A percentile compares a stretch with the other conserved stretches of the same genome.
phyloP scores from a whole-genome alignment of 495 filamentous ascomycete genomes.

The Lophiotrema nucula region DNA sequence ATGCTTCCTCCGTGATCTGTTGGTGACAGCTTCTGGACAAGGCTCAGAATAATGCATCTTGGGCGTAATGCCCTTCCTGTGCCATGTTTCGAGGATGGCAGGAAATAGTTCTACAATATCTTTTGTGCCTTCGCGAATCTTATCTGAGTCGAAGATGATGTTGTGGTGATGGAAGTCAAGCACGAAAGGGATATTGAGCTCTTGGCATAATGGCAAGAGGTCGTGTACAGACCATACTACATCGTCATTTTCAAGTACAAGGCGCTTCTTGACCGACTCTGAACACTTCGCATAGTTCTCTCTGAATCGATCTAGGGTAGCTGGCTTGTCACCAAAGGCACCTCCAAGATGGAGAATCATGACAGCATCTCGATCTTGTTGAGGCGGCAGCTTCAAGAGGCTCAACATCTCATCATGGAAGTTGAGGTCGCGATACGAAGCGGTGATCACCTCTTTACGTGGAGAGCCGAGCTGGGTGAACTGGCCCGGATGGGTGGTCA shows the following conservation, averaged over 20 bases:
- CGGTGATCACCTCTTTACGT: conserved; percentile 67
- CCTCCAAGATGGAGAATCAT: conserved; percentile 97
- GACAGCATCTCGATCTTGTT: conserved; percentile 82
- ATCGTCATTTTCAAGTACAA: conserved; percentile 95
- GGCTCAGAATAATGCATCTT: conserved; percentile 98
- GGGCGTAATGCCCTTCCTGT: conserved; percentile 77
- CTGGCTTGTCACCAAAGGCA: conserved; percentile 81
- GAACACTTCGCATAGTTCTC: conserved; percentile 69
- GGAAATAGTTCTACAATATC: conserved; percentile 73
- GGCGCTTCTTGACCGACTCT: conserved; percentile 67
- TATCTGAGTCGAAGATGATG: conserved; percentile 72
- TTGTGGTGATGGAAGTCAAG: conserved; percentile 97
- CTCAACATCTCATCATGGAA: conserved; percentile 86
- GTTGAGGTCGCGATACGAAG: conserved; percentile 76
- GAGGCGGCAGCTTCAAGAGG: conserved; percentile 73
- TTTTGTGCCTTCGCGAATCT: conserved; percentile 79
- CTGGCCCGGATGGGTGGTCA: conserved; percentile 89
- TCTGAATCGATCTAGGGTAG: conserved; percentile 77
- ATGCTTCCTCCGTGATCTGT: conserved; percentile 76
- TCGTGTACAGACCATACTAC: conserved; percentile 89
- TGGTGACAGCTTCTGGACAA: conserved; percentile 69
- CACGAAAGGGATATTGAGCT: conserved; percentile 87
- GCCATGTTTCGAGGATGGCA: conserved; percentile 82
- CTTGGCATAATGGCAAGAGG: conserved; percentile 85
- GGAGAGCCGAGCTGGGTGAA: conserved; percentile 90